Evolutionary conservation across 2,329 filamentous ascomycete species (phyloP).

Genomic region (Clathrospora elynae): DNA sequence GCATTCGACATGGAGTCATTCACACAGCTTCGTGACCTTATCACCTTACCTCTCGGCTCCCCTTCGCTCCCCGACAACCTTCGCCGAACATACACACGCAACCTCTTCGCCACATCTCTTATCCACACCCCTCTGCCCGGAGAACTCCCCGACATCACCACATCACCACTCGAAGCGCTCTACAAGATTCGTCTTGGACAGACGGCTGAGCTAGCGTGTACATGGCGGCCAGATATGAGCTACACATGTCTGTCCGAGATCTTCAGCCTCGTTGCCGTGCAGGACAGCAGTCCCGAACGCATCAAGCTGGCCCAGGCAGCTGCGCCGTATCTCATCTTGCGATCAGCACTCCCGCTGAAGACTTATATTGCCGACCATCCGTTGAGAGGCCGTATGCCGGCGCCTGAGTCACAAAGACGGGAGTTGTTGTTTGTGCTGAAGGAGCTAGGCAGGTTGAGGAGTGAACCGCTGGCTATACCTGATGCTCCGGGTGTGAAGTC

Average conservation of each 20-base stretch:
- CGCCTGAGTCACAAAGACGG: constrained; percentile 77
- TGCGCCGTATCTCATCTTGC: constrained; percentile 80
- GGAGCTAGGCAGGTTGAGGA: constrained; percentile 68
- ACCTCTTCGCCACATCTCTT: constrained; percentile 80
- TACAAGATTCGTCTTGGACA: constrained; percentile 71
- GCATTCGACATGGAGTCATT: constrained; percentile 81
- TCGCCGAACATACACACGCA: constrained; percentile 71
- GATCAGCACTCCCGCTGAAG: constrained; percentile 79
- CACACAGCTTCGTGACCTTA: constrained; percentile 67
- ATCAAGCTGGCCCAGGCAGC: constrained; percentile 73
- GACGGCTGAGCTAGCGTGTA: constrained; percentile 70
- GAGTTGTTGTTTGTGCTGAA: constrained; percentile 76
- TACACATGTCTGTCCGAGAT: constrained; percentile 83
- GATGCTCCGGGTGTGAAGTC: constrained; percentile 41
- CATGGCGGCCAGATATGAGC: constrained; percentile 70
- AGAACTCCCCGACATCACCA: constrained; percentile 59
- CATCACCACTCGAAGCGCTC: constrained; percentile 64
- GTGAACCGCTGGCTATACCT: constrained; percentile 72
- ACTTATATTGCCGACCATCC: constrained; percentile 91
- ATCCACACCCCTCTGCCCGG: constrained; percentile 72
- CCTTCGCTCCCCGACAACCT: constrained; percentile 67
- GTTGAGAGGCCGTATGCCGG: constrained; percentile 82
- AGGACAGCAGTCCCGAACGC: constrained; percentile 53
- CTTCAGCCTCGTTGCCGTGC: constrained; percentile 57
- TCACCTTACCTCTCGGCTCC: constrained; percentile 75